A percentile compares a stretch with the other conserved stretches of the same genome.
These are phyloP conservation scores for Malassezia globosa DNA, from an alignment of 1,284 basidiomycete species.

Conservation along the genomic window DNA sequence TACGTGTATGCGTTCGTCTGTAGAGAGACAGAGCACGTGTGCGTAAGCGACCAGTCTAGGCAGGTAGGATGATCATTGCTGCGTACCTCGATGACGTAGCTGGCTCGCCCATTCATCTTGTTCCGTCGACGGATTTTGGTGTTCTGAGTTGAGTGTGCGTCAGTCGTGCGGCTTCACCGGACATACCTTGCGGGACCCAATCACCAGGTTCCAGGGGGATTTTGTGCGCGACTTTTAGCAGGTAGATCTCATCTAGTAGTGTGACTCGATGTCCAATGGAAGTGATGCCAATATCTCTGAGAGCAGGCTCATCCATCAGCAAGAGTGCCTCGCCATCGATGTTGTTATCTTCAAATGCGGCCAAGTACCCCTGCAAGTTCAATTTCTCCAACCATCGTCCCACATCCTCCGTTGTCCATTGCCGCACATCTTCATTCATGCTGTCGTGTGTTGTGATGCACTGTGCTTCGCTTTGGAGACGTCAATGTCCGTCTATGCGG, in stretches of 20 bases:
- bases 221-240: slow-evolving; percentile 32
- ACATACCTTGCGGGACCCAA: slow-evolving; percentile 30
- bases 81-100: not conserved
- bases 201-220: slow-evolving; percentile 41
- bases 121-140: not conserved
- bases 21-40: not conserved
- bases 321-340: slow-evolving; percentile 43
- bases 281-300: slow-evolving; percentile 38
- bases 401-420: slow-evolving; percentile 32
- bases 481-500: no score
- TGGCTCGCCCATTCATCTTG: not conserved
- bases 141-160: not conserved
- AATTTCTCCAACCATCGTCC: slow-evolving; percentile 29
- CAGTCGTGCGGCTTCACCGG: no score
- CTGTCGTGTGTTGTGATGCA: no score
- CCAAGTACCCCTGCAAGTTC: slow-evolving; percentile 24
- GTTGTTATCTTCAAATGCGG: slow-evolving; percentile 29
- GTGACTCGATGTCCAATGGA: slow-evolving; percentile 40
- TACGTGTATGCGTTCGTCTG: slow-evolving; percentile 37
- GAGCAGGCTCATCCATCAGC: slow-evolving; percentile 38
- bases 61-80: no score
- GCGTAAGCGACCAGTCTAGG: no score
- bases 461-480: no score
- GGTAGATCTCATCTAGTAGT: slow-evolving; percentile 35
- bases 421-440: slow-evolving; percentile 22